Evolutionary conservation across 2,329 filamentous ascomycete genomes (phyloP), one percentile per base, ranked within the genome.

Genomic region (Pezicula neosporulosa): DNA sequence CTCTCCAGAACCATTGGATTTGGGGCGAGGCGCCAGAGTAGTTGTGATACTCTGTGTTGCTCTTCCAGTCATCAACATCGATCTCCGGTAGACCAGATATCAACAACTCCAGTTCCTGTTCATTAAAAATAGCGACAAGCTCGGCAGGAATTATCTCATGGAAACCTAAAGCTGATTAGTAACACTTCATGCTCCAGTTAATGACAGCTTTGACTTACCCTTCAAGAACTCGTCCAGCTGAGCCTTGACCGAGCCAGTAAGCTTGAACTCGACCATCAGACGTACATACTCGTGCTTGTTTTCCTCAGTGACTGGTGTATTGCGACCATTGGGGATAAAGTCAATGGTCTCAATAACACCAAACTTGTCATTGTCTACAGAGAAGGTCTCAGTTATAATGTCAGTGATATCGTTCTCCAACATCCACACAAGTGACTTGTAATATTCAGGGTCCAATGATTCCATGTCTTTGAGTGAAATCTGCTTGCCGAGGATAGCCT

Each of bases 381-480:
- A 94, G 68, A 99, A 97, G 1, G 90, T 96, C 72, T 99, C 93
- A 3, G 90, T 94, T 63, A 97, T 94, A 64, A 97, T 91, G 65
- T 97, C 94, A 4, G 92, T 96, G 62, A 99, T 99, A 66, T 99
- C 93, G 64, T 99, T 97, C 67, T 96, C 90, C 52, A 97, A 78
- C 85, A 99, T 97, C 95, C 95, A 99, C 54, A 94, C 84, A 19
- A 99, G 80, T 13, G 93, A 97, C 71, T 97, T 99, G 82, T 97
- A 97, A 75, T 99, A 99, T 64, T 99, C 93, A 3, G 96, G 86
- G 68, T 99, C 94, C 55, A 99, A 88, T 19, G 92, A 97, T 71
- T 99, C 94, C 91, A 99, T 97, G 65, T 99, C 94, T 75, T 99
- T 99, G 70, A 99, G 88, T 8, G 92, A 97, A 38, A 97, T 93